Percentiles rank a stretch among this genome's conserved stretches.
Evolutionary conservation across 179 eudicot genomes (phyloP).

Genomic region (Corrigiola litoralis): DNA sequence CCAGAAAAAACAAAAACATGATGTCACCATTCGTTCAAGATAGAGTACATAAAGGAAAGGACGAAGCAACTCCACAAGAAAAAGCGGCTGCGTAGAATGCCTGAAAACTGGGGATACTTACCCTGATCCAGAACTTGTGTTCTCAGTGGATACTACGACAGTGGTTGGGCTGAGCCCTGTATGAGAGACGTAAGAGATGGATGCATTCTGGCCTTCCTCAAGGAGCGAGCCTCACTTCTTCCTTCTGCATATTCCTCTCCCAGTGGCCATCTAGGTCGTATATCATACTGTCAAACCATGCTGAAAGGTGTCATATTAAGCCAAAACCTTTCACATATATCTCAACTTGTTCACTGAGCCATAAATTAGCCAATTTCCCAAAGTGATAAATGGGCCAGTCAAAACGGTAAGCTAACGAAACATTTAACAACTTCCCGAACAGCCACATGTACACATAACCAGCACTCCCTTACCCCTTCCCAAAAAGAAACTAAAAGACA

Average conservation of each 20-base stretch:
- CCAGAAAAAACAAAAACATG: too few species aligned
- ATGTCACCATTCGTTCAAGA: neutral
- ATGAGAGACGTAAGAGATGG: conserved; percentile 88
- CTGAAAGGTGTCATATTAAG: neutral
- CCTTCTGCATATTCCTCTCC: conserved; percentile 93
- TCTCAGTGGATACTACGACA: conserved; percentile 9
- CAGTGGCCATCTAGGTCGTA: conserved; percentile 94
- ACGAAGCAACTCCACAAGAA: neutral
- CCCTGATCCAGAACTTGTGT: neutral
- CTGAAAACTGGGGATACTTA: neutral
- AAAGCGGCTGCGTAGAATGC: neutral
- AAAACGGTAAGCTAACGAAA: too few species aligned
- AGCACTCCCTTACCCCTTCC: too few species aligned
- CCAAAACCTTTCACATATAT: too few species aligned
- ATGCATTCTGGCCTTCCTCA: conserved; percentile 75
- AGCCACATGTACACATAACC: too few species aligned
- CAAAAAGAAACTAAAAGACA: too few species aligned
- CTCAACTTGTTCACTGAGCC: too few species aligned
- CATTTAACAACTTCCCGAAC: too few species aligned
- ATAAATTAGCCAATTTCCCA: too few species aligned
- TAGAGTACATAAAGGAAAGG: neutral
- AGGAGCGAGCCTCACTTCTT: conserved; percentile 81
- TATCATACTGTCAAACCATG: conserved; percentile 52
- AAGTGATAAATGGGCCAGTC: too few species aligned
- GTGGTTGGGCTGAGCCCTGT: conserved; percentile 52